Evolutionary conservation across 805 yeast genomes (phyloP).

Genomic region (Torulaspora maleeae): DNA sequence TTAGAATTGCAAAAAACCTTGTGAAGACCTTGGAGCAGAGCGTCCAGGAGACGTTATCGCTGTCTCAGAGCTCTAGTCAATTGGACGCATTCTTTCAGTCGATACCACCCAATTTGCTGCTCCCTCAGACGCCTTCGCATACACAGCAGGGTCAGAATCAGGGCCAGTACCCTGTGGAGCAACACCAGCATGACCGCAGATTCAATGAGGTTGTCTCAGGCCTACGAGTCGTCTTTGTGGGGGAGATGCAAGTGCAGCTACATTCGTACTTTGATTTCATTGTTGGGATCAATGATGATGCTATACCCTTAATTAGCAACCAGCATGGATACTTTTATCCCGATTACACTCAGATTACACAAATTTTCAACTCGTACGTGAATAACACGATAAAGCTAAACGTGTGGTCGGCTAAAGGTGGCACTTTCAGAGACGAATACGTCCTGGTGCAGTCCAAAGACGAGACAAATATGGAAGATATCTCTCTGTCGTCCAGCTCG

Average conservation of each 20-base stretch:
- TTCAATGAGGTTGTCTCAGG: conserved; percentile 41
- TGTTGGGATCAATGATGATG: conserved; percentile 72
- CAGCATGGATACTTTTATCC: conserved; percentile 38
- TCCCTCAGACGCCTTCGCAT: conserved; percentile 29
- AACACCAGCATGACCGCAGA: conserved; percentile 20
- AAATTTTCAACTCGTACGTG: conserved; percentile 21
- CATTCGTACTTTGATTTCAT: conserved; percentile 88
- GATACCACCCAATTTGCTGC: conserved; percentile 34
- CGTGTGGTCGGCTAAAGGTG: conserved; percentile 89
- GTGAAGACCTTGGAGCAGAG: conserved; percentile 52
- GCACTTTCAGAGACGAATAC: conserved; percentile 44
- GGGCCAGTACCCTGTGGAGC: conserved; percentile 13
- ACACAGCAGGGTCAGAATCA: conserved; percentile 27
- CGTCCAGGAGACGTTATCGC: conserved; percentile 36
- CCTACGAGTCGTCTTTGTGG: conserved; percentile 52
- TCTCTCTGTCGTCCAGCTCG: conserved; percentile 20
- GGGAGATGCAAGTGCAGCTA: conserved; percentile 50
- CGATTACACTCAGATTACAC: conserved; percentile 39
- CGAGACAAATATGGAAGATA: conserved; percentile 26
- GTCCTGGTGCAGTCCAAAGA: conserved; percentile 31
- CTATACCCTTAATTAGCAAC: conserved; percentile 40
- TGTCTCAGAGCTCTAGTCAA: conserved; percentile 32
- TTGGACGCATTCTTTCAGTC: conserved; percentile 38
- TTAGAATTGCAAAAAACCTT: conserved; percentile 59
- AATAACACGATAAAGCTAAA: conserved; percentile 47